Evolutionary conservation across 345 rosid genomes (phyloP).

Genomic region (Murraya paniculata): DNA sequence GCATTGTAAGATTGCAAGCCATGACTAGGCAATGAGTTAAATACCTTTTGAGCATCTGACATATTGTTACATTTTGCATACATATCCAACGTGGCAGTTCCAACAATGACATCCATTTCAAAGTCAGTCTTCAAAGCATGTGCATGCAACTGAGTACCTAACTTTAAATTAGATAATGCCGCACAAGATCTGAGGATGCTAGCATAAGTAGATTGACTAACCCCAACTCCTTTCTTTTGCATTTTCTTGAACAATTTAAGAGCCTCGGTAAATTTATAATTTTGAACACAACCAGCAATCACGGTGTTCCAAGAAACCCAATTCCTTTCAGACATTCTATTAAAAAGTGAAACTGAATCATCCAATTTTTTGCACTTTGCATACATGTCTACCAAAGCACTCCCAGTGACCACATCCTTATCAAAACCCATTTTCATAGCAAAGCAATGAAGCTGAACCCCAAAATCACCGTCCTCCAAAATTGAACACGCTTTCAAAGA

Average conservation of each 20-base stretch:
- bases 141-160: slow-evolving; percentile 80
- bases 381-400: slow-evolving; percentile 91
- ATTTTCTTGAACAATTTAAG: slow-evolving; percentile 68
- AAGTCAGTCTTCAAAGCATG: slow-evolving; percentile 70
- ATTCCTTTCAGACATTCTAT: slow-evolving; percentile 59
- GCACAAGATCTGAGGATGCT: slow-evolving; percentile 82
- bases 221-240: slow-evolving; percentile 49
- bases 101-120: slow-evolving; percentile 63
- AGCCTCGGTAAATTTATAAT: slow-evolving; percentile 41
- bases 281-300: slow-evolving; percentile 82
- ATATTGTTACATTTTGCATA: slow-evolving; percentile 76
- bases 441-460: slow-evolving; percentile 76
- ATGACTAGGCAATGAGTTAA: slow-evolving; percentile 55
- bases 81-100: slow-evolving; percentile 91
- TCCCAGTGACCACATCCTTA: slow-evolving; percentile 62
- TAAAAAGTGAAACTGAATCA: slow-evolving; percentile 53
- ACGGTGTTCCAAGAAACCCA: slow-evolving; percentile 85
- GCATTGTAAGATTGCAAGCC: slow-evolving; percentile 83
- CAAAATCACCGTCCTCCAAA: slow-evolving; percentile 41
- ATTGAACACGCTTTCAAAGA: slow-evolving; percentile 56
- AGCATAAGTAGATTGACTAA: slow-evolving; percentile 86
- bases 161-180: slow-evolving; percentile 42
- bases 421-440: slow-evolving; percentile 50
- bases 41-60: slow-evolving; percentile 61
- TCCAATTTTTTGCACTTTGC: slow-evolving; percentile 67